Evolutionary conservation across 176 grass and related monocot species (phyloP).

Genomic region (Carex myosuroides): DNA sequence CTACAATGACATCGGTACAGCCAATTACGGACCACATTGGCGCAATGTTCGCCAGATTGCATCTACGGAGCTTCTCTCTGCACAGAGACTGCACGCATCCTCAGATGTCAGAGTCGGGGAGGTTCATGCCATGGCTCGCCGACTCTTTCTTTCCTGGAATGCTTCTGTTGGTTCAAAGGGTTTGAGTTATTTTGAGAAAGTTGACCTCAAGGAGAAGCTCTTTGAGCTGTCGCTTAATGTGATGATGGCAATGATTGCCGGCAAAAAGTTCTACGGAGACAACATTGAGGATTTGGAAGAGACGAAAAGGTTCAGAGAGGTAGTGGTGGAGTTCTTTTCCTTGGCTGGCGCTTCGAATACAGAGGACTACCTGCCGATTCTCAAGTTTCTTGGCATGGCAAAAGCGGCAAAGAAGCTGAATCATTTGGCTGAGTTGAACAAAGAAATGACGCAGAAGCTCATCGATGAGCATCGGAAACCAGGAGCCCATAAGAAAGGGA

Average conservation of each 20-base stretch:
- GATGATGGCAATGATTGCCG: conserved; percentile 5
- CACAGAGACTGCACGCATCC: not conserved
- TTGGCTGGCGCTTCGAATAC: not conserved
- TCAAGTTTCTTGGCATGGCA: not conserved
- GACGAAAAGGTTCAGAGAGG: not conserved
- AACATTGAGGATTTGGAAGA: not conserved
- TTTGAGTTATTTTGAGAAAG: not conserved
- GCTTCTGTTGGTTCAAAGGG: not conserved
- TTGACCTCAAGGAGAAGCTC: not conserved
- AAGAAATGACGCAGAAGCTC: not conserved
- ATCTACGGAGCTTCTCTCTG: conserved; percentile 13
- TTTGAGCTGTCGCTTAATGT: conserved; percentile 37
- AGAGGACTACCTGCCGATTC: not conserved
- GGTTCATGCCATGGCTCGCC: not conserved
- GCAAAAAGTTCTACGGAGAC: not conserved
- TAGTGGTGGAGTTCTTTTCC: not conserved
- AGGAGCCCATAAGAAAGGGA: not conserved
- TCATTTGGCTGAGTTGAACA: not conserved
- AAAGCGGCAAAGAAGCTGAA: not conserved
- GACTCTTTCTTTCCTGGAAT: not conserved
- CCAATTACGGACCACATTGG: conserved; percentile 20
- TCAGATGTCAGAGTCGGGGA: not conserved
- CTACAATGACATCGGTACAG: not conserved
- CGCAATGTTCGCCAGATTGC: conserved; percentile 25
- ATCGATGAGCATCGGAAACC: not conserved